Base-by-base conservation (phyloP, 2,329 filamentous ascomycete species). In the Trichoderma gracile region DNA sequence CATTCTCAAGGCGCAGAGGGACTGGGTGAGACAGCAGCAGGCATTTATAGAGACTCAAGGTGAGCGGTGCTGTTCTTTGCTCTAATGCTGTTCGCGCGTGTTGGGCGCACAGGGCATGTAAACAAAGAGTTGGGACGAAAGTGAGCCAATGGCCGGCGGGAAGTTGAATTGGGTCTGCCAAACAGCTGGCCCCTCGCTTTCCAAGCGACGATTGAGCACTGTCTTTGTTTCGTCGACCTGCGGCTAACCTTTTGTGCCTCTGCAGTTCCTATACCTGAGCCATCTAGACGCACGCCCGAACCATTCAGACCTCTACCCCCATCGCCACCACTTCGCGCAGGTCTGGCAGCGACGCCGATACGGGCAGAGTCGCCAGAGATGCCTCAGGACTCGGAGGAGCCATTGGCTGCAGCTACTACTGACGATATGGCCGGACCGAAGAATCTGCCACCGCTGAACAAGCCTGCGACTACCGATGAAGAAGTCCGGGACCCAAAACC, bases 1-100 rank as follows among this genome's bases (percentile, higher is more conserved):
- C 27, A 75, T 78, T 5, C 21, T 69, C 54, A 71, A 69, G 3
- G 64, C 73, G 19, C 75, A 77, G 62, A 67, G 66, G 38, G 61
- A 71, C 15, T 78, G 76, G 76, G 71, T 73, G 61, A 55, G 33
- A 14, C 33, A 65, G 23, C 66, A 56, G n/a, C 56, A 63, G 23
- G 25, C 19, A 67, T 4, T 8, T 17, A 7, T 15, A 1, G 50
- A 42, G 21, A n/a, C 50, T 4, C 49, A 46, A 53, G 59, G 59
- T 62, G 15, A 45, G 49, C 27, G 17, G 5, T 25, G n/a, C 27
- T 10, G 4, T 53, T 53, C 25, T n/a, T n/a, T 43, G 27, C 14
- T 42, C 30, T 54, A 19, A 14, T 21, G 52, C 43, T 56, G 54
- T 46, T 56, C 46, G 38, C 23, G 9, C 43, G 21, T 53, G 23